These are phyloP conservation scores for Persicaria tinctoria DNA, from an alignment of 148 eudicot species.

Conservation along the genomic window DNA sequence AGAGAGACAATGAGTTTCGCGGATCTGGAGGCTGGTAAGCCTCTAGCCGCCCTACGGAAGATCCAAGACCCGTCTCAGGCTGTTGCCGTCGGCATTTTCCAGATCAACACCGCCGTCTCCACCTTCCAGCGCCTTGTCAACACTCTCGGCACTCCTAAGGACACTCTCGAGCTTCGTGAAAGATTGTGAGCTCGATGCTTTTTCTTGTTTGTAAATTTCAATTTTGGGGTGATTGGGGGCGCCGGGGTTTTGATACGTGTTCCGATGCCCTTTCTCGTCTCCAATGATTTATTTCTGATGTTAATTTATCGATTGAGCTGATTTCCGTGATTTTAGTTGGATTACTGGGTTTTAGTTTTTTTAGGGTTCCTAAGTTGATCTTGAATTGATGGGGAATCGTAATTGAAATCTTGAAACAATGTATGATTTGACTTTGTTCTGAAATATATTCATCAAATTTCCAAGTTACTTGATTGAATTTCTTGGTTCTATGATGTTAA, in stretches of 20 bases:
- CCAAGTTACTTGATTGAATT: neutral
- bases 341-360: too few species aligned
- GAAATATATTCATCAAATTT: neutral
- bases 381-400: too few species aligned
- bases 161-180: conserved; percentile 51
- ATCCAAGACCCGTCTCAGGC: conserved; percentile 37
- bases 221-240: neutral
- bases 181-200: conserved; percentile 27
- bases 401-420: too few species aligned
- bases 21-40: conserved; percentile 42
- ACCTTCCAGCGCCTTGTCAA: conserved; percentile 45
- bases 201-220: neutral
- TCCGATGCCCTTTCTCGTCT: neutral
- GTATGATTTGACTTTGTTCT: too few species aligned
- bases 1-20: conserved; percentile 36
- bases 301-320: neutral
- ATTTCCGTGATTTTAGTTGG: too few species aligned
- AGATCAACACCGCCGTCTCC: conserved; percentile 54
- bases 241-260: neutral
- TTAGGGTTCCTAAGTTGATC: too few species aligned
- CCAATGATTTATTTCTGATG: neutral
- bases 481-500: neutral
- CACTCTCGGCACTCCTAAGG: conserved; percentile 55
- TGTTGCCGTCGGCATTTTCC: conserved; percentile 43
- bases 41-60: conserved; percentile 9